Base-by-base conservation (phyloP, 2,329 filamentous ascomycete genomes). In the Fusarium tanahbumbuense region DNA sequence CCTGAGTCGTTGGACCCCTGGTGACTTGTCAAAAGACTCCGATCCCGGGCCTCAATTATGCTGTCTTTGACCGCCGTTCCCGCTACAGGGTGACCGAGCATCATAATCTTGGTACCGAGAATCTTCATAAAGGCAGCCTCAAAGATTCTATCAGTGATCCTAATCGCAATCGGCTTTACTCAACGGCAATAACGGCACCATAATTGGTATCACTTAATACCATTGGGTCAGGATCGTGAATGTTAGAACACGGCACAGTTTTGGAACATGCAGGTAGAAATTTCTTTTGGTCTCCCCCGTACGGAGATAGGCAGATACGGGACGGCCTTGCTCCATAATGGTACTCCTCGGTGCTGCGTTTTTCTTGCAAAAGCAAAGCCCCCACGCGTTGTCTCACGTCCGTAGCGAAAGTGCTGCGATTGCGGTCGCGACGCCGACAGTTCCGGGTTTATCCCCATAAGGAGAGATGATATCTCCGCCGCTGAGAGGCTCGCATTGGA, bases 251-350 rank as follows among this genome's bases (percentile, higher is more conserved):
- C 57, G 57, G 50, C 59, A 62, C 41, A 22, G 50, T 23, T 42
- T 34, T 44, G 60, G 70, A 60, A 71, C 68, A 57, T 71, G 68
- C 68, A 70, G 30, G 42, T 56, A 12, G 73, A 59, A 60, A 60
- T 71, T 70, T 58, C 65, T 67, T 63, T 47, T 23, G 23, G 23
- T 23, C 23, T 23, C 42, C 47, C 40, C 44, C 45, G 22, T 46
- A 59, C 27, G 30, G 42, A 58, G 62, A 47, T 52, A 56, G 44
- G 46, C 52, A 37, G 34, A 48, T 48, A 9, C 30, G 59, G 48
- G 47, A 56, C 49, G 28, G 48, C 41, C 28, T 47, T 64, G 3
- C 41, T 49, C 58, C 56, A 18, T 66, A 52, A 30, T n/a, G 16
- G 25, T 25, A 25, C 25, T 25, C 25, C 25, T 25, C 25, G 25